Conservation (phyloP, 257 asterid species). For the Ophiorrhiza pumila region DNA sequence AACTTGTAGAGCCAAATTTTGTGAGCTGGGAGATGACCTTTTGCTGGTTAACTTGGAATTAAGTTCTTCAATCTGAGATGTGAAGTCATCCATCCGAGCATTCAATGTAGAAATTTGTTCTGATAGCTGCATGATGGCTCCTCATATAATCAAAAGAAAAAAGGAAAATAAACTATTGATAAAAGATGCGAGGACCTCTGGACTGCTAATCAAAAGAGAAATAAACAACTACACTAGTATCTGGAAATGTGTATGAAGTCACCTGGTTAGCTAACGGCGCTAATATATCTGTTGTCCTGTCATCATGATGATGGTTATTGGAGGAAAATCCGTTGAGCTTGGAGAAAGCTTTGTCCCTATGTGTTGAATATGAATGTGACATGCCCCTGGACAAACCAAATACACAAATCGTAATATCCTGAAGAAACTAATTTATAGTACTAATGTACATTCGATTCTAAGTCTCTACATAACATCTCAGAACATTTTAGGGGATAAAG, state of each 20-base stretch:
- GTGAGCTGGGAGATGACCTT: constrained; percentile 49
- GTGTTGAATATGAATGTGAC: constrained; percentile 81
- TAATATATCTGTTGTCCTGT: constrained; percentile 43
- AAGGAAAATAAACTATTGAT: not conserved
- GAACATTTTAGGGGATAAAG: not conserved
- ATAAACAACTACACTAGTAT: not conserved
- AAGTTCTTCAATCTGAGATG: constrained; percentile 69
- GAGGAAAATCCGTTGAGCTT: constrained; percentile 28
- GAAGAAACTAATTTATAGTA: too few relatives aligned
- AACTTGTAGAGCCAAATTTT: constrained; percentile 42
- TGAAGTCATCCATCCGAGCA: constrained; percentile 89
- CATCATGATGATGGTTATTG: constrained; percentile 42
- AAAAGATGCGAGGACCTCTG: not conserved
- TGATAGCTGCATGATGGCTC: constrained; percentile 63
- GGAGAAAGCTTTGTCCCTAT: constrained; percentile 53
- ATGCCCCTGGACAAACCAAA: constrained; percentile 53
- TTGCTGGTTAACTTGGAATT: constrained; percentile 60
- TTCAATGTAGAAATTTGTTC: constrained; percentile 84
- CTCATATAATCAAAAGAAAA: constrained; percentile 34
- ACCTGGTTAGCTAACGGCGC: constrained; percentile 54
- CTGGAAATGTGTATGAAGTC: not conserved
- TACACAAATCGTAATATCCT: not conserved
- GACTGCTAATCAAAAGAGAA: not conserved
- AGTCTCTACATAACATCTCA: not conserved
- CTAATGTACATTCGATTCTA: not conserved